Evolutionary conservation across 176 grass and related monocot genomes (phyloP).

Genomic region (Puya raimondii): DNA sequence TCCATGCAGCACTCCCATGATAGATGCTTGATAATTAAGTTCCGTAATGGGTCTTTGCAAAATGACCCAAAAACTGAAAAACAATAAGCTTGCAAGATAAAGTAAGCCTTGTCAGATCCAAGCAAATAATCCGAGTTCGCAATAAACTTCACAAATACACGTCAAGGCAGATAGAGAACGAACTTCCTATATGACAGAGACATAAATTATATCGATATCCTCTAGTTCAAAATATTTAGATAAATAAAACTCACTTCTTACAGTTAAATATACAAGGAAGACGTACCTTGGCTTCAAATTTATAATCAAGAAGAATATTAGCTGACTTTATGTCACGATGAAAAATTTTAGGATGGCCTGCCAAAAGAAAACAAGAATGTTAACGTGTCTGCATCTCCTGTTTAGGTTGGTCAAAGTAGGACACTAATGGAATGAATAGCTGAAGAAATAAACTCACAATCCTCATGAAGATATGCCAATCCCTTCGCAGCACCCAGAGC

Average conservation of each 20-base stretch:
- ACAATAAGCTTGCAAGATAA: too few relatives aligned
- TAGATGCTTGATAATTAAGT: too few relatives aligned
- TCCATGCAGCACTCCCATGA: too few relatives aligned
- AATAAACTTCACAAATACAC: too few relatives aligned
- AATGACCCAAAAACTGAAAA: too few relatives aligned
- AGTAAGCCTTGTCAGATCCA: too few relatives aligned
- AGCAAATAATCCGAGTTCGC: too few relatives aligned
- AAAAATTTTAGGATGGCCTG: slow-evolving; percentile 77
- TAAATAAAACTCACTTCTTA: slow-evolving; percentile 1
- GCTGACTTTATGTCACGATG: slow-evolving; percentile 69
- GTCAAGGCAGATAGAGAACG: too few relatives aligned
- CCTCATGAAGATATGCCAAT: slow-evolving; percentile 77
- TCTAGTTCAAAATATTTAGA: neutral
- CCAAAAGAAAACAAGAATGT: slow-evolving; percentile 15
- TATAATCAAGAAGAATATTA: slow-evolving; percentile 79
- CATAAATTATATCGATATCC: too few relatives aligned
- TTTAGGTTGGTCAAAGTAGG: neutral
- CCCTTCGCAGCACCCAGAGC: slow-evolving; percentile 76
- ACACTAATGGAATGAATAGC: neutral
- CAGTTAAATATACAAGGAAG: slow-evolving; percentile 13
- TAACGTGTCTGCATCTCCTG: neutral
- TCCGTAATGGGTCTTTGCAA: too few relatives aligned
- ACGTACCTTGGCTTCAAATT: slow-evolving; percentile 65
- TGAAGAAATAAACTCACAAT: slow-evolving; percentile 51
- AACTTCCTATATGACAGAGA: too few relatives aligned